Percentiles rank a stretch among this genome's conserved stretches.
phyloP scores from a whole-genome alignment of 352 stramenopile species.

The Poterioochromonas sp. region DNA sequence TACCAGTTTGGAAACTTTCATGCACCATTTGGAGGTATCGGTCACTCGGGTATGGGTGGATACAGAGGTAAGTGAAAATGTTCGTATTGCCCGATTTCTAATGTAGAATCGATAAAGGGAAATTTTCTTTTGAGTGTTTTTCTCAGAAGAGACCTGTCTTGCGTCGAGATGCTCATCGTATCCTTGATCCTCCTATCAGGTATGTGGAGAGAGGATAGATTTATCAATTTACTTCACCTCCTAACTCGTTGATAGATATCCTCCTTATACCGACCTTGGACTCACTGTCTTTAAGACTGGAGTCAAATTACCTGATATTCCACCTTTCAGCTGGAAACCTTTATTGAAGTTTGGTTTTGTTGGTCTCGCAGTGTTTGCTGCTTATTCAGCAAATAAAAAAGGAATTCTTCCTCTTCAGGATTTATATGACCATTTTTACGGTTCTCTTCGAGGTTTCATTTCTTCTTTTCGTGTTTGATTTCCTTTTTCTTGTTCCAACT shows the following conservation, averaged over 20 bases:
- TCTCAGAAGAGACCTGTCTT: background rate
- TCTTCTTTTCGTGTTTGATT: too few species aligned
- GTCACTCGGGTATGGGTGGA: constrained; percentile 62
- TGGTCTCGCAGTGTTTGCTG: too few species aligned
- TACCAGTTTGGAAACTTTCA: background rate
- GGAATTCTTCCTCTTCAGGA: too few species aligned
- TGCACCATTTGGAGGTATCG: constrained; percentile 68
- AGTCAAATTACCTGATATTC: background rate
- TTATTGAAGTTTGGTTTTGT: too few species aligned
- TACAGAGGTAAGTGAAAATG: constrained; percentile 54
- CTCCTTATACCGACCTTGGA: background rate
- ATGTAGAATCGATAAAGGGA: background rate
- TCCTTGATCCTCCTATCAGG: background rate
- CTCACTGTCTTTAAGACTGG: background rate
- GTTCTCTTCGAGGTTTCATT: too few species aligned
- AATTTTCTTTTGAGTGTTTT: constrained; percentile 43
- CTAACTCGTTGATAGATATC: background rate
- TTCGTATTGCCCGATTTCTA: background rate
- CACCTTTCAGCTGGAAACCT: too few species aligned
- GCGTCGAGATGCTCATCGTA: constrained; percentile 12
- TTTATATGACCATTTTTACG: too few species aligned
- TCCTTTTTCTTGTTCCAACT: too few species aligned
- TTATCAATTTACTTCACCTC: background rate
- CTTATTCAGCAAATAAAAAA: too few species aligned
- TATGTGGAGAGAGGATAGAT: background rate